Conservation (phyloP, 345 rosid genomes). For the Euclidium syriacum region DNA sequence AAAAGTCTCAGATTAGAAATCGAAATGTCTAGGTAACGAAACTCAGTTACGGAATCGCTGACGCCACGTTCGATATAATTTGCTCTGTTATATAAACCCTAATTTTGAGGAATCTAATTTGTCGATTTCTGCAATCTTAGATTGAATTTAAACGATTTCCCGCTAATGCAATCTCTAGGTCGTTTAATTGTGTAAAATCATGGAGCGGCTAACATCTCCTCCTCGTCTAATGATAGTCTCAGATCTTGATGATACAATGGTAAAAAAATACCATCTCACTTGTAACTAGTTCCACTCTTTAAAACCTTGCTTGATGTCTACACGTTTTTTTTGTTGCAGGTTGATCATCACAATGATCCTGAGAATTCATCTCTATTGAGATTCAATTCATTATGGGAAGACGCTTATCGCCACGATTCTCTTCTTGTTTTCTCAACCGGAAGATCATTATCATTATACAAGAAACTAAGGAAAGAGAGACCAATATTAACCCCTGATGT, state of each 20-base stretch:
- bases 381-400: slow-evolving; percentile 88
- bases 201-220: slow-evolving; percentile 63
- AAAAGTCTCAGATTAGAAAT: neutral
- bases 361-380: slow-evolving; percentile 75
- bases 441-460: slow-evolving; percentile 61
- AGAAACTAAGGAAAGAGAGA: slow-evolving; percentile 62
- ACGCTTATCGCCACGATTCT: slow-evolving; percentile 64
- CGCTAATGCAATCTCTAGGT: slow-evolving; percentile 4
- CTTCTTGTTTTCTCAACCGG: slow-evolving; percentile 92
- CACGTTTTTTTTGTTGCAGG: slow-evolving; percentile 38
- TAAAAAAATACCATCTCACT: slow-evolving; percentile 17
- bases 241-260: slow-evolving; percentile 97
- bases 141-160: neutral
- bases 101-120: neutral
- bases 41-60: neutral
- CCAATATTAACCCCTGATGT: slow-evolving; percentile 95
- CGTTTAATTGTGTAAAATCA: slow-evolving; percentile 22
- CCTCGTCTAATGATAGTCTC: slow-evolving; percentile 91
- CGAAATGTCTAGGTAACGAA: neutral
- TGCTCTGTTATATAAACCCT: neutral
- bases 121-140: neutral
- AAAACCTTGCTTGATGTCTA: neutral
- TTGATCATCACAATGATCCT: slow-evolving; percentile 72
- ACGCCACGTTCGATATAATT: neutral
- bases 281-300: neutral